These are phyloP conservation scores for Trametopsis cervina DNA, from an alignment of 768 basidiomycete genomes.

Conservation along the genomic window DNA sequence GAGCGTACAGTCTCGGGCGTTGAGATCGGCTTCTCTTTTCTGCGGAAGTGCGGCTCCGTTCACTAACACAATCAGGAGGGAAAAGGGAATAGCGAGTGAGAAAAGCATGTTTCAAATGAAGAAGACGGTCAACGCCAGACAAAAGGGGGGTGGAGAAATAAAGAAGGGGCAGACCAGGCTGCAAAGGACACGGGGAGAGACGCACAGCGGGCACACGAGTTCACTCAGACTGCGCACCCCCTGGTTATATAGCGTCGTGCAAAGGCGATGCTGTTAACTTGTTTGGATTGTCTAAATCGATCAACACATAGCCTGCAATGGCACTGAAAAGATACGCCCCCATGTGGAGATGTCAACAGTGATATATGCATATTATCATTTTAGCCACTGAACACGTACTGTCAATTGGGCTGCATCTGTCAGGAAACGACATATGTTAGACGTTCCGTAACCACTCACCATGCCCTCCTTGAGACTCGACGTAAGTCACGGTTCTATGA, in stretches of 20 bases:
- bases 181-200: slow-evolving; percentile 1
- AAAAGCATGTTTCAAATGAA: slow-evolving; percentile 8
- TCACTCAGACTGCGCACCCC: neutral
- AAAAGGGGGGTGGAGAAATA: neutral
- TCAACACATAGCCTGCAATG: neutral
- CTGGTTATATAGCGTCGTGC: too few species aligned
- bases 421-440: neutral
- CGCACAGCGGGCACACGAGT: slow-evolving; percentile 9
- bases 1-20: neutral
- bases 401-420: neutral
- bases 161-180: slow-evolving; percentile 4
- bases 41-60: slow-evolving; percentile 2
- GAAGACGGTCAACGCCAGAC: slow-evolving; percentile 12
- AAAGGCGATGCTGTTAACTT: neutral
- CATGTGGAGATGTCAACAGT: too few species aligned
- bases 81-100: slow-evolving; percentile 6
- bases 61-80: slow-evolving; percentile 6
- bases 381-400: neutral
- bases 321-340: too few species aligned
- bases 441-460: too few species aligned
- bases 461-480: too few species aligned
- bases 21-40: neutral
- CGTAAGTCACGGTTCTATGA: too few species aligned
- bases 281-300: neutral
- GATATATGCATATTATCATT: too few species aligned